Evolutionary conservation across 139 green algal species (phyloP).

Genomic region (Picochlorum costavermella): DNA sequence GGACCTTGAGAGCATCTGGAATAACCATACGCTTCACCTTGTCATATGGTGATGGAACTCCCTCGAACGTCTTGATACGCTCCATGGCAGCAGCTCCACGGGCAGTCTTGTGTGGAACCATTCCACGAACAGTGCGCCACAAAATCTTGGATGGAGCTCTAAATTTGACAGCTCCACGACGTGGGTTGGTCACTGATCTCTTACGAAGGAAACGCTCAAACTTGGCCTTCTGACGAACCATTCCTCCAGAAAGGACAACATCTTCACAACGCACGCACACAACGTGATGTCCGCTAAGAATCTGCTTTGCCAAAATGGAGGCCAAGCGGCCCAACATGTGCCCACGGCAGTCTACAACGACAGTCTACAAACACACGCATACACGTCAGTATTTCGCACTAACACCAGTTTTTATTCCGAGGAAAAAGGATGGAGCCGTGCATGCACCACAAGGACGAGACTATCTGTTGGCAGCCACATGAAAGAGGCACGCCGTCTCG

Average conservation of each 20-base stretch:
- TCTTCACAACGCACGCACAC: constrained; percentile 86
- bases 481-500: too few species aligned
- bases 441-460: too few species aligned
- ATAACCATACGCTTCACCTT: constrained; percentile 90
- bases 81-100: constrained; percentile 88
- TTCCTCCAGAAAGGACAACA: constrained; percentile 88
- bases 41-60: constrained; percentile 64
- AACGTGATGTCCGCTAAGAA: constrained; percentile 89
- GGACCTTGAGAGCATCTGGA: constrained; percentile 92
- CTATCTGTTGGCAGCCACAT: too few species aligned
- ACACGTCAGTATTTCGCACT: neutral
- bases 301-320: constrained; percentile 94
- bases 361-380: constrained; percentile 31
- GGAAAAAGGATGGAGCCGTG: too few species aligned
- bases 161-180: constrained; percentile 89
- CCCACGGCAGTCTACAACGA: constrained; percentile 87
- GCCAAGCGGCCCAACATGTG: constrained; percentile 97
- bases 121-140: constrained; percentile 85
- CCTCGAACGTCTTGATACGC: constrained; percentile 93
- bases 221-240: constrained; percentile 96
- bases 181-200: constrained; percentile 90
- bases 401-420: too few species aligned
- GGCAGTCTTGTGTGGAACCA: constrained; percentile 97
- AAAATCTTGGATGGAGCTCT: constrained; percentile 82
- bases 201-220: constrained; percentile 92